Evolutionary conservation across 768 basidiomycete genomes (phyloP).

Genomic region (Sporobolomyces roseus): DNA sequence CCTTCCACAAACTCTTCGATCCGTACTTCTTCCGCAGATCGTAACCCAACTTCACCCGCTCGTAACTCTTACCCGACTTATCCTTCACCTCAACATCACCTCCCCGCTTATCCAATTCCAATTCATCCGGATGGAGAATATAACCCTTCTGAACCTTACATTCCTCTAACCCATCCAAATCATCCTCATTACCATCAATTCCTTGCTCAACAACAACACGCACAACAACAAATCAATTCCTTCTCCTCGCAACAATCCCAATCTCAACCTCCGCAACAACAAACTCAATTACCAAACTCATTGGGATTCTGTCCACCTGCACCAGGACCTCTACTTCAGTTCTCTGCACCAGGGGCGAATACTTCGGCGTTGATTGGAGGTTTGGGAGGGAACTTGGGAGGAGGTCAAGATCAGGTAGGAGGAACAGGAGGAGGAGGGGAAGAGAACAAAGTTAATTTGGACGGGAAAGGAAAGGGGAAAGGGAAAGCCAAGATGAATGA

Average conservation of each 20-base stretch:
- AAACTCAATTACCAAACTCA: too few species aligned
- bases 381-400: too few species aligned
- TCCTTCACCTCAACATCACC: slow-evolving; percentile 1
- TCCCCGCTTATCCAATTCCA: background rate
- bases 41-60: background rate
- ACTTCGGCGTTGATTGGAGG: background rate
- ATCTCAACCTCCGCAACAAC: background rate
- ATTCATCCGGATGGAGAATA: background rate
- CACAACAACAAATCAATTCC: background rate
- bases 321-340: background rate
- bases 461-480: background rate
- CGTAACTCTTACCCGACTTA: slow-evolving; percentile 5
- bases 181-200: background rate
- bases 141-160: slow-evolving; percentile 13
- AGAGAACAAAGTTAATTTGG: too few species aligned
- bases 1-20: slow-evolving; percentile 6
- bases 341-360: background rate
- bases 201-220: background rate
- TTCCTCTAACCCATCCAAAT: background rate
- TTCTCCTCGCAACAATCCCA: background rate
- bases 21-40: slow-evolving; percentile 11
- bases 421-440: too few species aligned
- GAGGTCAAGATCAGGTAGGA: too few species aligned
- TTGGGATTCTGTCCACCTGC: background rate
- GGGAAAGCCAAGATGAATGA: background rate